Conservation (phyloP, 768 basidiomycete species). For the Russula vinacea region DNA sequence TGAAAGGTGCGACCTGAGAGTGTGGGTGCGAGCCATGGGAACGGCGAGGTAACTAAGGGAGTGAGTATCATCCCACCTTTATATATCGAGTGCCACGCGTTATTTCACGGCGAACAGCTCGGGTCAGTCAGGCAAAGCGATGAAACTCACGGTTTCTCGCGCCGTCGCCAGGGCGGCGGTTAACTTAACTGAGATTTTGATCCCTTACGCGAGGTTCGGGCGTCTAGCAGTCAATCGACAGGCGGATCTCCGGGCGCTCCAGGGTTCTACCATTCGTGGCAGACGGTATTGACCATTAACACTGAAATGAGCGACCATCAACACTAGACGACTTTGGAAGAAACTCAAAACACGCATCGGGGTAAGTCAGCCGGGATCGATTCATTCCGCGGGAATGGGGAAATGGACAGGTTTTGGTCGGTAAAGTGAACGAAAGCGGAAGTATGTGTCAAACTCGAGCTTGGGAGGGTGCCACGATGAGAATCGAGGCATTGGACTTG, state of each 20-base stretch:
- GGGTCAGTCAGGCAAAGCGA: constrained; percentile 25
- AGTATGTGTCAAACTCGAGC: constrained; percentile 22
- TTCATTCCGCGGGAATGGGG: constrained; percentile 30
- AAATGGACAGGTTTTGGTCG: constrained; percentile 22
- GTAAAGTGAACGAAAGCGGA: constrained; percentile 26
- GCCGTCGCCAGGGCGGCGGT: constrained; percentile 31
- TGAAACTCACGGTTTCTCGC: constrained; percentile 28
- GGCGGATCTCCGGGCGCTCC: constrained; percentile 28
- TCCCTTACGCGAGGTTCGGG: constrained; percentile 21
- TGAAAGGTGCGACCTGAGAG: constrained; percentile 52
- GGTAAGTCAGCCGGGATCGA: constrained; percentile 20
- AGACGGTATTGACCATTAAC: constrained; percentile 21
- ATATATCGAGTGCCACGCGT: constrained; percentile 26
- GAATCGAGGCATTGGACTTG: constrained; percentile 19
- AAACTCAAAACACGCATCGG: constrained; percentile 20
- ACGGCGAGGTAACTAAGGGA: constrained; percentile 15
- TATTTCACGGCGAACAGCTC: constrained; percentile 24
- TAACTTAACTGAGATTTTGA: constrained; percentile 21
- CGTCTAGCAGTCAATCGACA: constrained; percentile 26
- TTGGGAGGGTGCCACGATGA: constrained; percentile 20
- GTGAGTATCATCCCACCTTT: constrained; percentile 20
- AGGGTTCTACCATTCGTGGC: constrained; percentile 26
- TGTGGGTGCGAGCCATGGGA: constrained; percentile 15
- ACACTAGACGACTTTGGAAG: constrained; percentile 25
- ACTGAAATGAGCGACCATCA: constrained; percentile 26